phyloP scores from a whole-genome alignment of 1,284 basidiomycete genomes.

The Tylopilus sp. region DNA sequence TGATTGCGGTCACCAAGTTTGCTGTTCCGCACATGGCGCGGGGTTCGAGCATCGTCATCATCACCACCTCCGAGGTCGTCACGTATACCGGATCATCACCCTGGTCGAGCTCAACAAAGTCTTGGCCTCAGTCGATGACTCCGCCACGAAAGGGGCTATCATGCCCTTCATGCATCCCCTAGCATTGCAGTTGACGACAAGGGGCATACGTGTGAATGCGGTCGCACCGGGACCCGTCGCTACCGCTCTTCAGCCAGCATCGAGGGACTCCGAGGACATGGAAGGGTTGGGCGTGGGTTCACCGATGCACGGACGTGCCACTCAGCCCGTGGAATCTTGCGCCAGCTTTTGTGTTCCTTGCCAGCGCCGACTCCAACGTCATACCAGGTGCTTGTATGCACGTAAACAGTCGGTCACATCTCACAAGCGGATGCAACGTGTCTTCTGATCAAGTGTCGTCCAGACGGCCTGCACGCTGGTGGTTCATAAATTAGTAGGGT shows the following conservation, averaged over 20 bases:
- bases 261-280: constrained; percentile 52
- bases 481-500: constrained; percentile 15
- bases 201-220: constrained; percentile 58
- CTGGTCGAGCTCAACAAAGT: background rate
- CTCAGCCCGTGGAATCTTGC: constrained; percentile 58
- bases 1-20: constrained; percentile 55
- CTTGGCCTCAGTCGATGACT: constrained; percentile 51
- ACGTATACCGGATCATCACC: constrained; percentile 42
- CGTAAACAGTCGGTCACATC: constrained; percentile 30
- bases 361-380: constrained; percentile 41
- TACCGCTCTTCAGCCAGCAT: constrained; percentile 55
- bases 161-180: constrained; percentile 56
- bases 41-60: constrained; percentile 64
- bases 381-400: constrained; percentile 40
- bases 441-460: constrained; percentile 2
- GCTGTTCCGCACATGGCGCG: constrained; percentile 58
- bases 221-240: constrained; percentile 45
- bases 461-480: constrained; percentile 7
- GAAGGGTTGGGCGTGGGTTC: constrained; percentile 46
- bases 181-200: constrained; percentile 54
- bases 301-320: constrained; percentile 51
- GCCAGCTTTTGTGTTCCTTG: constrained; percentile 49
- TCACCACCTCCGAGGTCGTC: constrained; percentile 61
- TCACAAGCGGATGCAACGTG: background rate
- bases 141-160: constrained; percentile 59